Evolutionary conservation across 2,329 filamentous ascomycete species (phyloP), one percentile per base, ranked within the genome.

Genomic region (Colletotrichum sojae): DNA sequence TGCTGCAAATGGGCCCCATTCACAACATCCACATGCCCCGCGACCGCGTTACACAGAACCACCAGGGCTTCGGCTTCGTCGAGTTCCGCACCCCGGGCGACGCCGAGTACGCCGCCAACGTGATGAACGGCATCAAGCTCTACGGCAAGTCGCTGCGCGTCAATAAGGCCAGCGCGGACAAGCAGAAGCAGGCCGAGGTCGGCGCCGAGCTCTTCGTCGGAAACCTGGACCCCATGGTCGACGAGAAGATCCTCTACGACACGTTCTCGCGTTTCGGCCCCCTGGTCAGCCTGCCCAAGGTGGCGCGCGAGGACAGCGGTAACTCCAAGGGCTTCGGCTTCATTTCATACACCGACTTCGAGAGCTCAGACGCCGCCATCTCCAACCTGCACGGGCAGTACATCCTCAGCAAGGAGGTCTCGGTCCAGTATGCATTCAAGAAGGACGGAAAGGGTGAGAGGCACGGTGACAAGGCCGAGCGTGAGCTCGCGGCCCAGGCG

Each of bases 21-120:
- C 94, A 97, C 78, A 98, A 98, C 82, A 95, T 99, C 72, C 96
- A 99, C 83, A 91, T 99, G 78, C 96, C 96, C 64, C 97, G 98
- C 86, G 96, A 99, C 82, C 94, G 96, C 80, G 96, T 99, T 75
- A 98, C 96, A 54, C 94, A 98, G 78, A 92, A 91, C 66, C 96
- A 99, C 81, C 96, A 98, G 83, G 96, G 96, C 75, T 99, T 98
- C 85, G 96, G 96, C 76, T 99, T 99, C 82, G 96, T 99, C 81
- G 96, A 99, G 82, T 99, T 98, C 81, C 95, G 94, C 78, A 95
- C 92, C 74, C 94, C 97, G 79, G 91, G 94, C 77, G 96, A 98
- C 81, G 96, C 96, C 75, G 96, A 98, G 79, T 99, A 99, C 84
- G 95, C 96, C 22, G 93, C 94, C 75, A 92, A 95, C 78, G 94